These are phyloP conservation scores for Phytopythium litorale DNA, from an alignment of 352 stramenopile genomes.

Conservation along the genomic window DNA sequence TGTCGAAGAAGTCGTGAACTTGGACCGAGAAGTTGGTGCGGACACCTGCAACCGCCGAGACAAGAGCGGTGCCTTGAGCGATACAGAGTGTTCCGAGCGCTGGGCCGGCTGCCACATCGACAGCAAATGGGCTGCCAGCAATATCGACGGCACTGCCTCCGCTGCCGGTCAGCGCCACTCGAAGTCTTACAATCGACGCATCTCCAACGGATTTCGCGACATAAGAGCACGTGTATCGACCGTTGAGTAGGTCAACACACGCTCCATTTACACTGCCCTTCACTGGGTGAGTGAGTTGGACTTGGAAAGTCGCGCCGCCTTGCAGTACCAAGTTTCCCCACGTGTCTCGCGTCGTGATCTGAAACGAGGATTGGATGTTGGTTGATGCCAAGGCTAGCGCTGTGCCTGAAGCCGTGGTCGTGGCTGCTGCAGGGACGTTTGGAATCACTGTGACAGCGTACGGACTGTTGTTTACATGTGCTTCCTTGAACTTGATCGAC, in stretches of 20 bases:
- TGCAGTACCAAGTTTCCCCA: constrained; percentile 46
- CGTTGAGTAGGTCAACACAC: constrained; percentile 53
- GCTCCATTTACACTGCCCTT: constrained; percentile 34
- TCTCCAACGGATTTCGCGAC: constrained; percentile 38
- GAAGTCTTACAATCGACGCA: constrained; percentile 14
- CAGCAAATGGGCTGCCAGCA: constrained; percentile 41
- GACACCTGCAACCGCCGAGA: constrained; percentile 49
- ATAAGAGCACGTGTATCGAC: constrained; percentile 63
- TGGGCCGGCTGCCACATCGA: constrained; percentile 44
- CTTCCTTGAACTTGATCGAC: constrained; percentile 32
- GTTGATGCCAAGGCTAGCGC: constrained; percentile 39
- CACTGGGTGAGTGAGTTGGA: constrained; percentile 29
- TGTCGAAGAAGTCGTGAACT: constrained; percentile 55
- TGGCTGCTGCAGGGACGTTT: constrained; percentile 33
- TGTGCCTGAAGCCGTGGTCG: constrained; percentile 33
- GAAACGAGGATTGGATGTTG: constrained; percentile 56
- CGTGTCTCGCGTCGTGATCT: constrained; percentile 49
- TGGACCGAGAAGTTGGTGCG: constrained; percentile 42
- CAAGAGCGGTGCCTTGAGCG: constrained; percentile 36
- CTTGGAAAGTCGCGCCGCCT: constrained; percentile 35
- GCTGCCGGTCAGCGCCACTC: constrained; percentile 24
- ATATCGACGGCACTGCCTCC: constrained; percentile 20
- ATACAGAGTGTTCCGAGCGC: constrained; percentile 41
- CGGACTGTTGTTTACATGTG: constrained; percentile 55
- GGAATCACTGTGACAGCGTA: constrained; percentile 50